phyloP scores from a whole-genome alignment of 2,329 filamentous ascomycete genomes.

The Parascedosporium putredinis region DNA sequence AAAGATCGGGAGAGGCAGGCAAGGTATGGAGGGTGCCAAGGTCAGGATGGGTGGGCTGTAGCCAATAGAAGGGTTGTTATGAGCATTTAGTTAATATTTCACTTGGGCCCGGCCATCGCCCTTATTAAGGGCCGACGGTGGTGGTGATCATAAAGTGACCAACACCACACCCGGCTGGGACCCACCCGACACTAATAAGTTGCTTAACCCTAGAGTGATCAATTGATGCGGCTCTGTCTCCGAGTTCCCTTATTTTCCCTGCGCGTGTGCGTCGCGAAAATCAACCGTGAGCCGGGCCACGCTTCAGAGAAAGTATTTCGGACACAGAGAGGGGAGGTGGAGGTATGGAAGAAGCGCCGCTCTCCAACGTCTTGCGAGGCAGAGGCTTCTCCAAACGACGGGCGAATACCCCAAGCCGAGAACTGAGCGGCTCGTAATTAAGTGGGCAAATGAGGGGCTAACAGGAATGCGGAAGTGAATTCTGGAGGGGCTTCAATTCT shows the following conservation, averaged over 20 bases:
- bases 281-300: background rate
- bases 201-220: background rate
- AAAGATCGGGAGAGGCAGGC: too few species aligned
- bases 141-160: background rate
- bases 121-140: slow-evolving; percentile 2
- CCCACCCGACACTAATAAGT: too few species aligned
- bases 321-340: background rate
- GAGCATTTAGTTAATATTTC: background rate
- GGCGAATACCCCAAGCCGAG: slow-evolving; percentile 1
- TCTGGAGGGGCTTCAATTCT: background rate
- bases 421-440: slow-evolving; percentile 1
- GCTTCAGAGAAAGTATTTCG: background rate
- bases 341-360: background rate
- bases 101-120: background rate
- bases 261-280: background rate
- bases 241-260: too few species aligned
- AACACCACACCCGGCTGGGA: background rate
- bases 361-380: background rate
- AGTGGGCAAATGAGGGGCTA: background rate
- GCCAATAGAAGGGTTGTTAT: background rate
- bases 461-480: background rate
- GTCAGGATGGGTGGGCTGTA: background rate
- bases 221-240: background rate
- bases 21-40: too few species aligned
- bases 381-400: background rate